Base-by-base conservation (phyloP, 768 basidiomycete genomes). In the Lactarius sp. region DNA sequence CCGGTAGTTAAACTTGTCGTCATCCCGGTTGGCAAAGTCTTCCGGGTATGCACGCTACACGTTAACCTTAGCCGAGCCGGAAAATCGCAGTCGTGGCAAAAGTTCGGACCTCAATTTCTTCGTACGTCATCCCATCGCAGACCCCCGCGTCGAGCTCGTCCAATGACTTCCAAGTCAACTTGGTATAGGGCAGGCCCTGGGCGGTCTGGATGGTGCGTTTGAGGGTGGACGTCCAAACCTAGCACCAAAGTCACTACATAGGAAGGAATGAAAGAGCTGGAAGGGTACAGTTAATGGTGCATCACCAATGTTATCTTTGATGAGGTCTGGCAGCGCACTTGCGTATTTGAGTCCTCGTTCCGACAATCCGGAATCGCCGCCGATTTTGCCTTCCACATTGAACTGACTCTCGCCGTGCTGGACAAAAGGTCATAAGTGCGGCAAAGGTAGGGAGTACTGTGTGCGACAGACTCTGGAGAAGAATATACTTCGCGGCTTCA, bases 151-250 rank as follows among this genome's bases (percentile, higher is more conserved):
- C 97, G 31, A 99, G 80, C 75, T 99, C 97, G 70, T 99, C 97
- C 57, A 99, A 77, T 1, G 93, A 94, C 74, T 99, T 99, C 97
- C 97, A 99, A 3, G 96, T 98, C 66, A 98, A 77, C 70, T 98
- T 97, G 52, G 87, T 80, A 71, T 93, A 98, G 1, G 89, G 86
- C 18, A 99, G 79, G 66, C 82, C 69, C 44, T 86, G 82, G 3
- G 85, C 95, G 0, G 96, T 99, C 72, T 98, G 93, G 18, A 92
- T 90, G 18, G 96, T 99, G 31, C 95, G 83, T 65, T 86, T 82
- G 56, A 99, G 79, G 0, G 97, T 99, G n/a, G 96, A 98, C 3
- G 97, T 99, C 97, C 97, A 99, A 34, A 98, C 91, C 92, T 95
- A 66, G 1, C 34, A 52, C 41, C 10, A 34, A 37, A 31, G 36